Base-by-base conservation (phyloP, 2,329 filamentous ascomycete genomes). In the Pseudogymnoascus sp. region DNA sequence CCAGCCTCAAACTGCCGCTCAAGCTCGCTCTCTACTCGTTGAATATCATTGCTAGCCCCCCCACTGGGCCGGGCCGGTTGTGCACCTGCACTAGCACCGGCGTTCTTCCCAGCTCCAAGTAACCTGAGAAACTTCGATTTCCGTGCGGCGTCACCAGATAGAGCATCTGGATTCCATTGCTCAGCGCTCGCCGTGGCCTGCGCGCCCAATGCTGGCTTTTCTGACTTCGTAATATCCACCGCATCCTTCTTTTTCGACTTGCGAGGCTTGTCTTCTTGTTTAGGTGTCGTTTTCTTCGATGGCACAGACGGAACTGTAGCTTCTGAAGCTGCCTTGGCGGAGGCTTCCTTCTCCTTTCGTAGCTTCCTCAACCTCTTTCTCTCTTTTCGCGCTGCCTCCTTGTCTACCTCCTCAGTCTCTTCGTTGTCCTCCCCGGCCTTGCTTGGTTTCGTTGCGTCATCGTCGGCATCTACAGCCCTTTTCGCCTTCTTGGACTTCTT, bases 1-100 rank as follows among this genome's bases (percentile, higher is more conserved):
- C 75, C 73, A n/a, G 68, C 68, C 56, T 74, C 70, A 62, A 72
- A 76, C 61, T 76, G 75, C 59, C 67, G 69, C 65, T 75, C 74
- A 33, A 76, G 67, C 50, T 76, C 74, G 38, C 62, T 69, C 63
- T 76, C 68, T 13, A 73, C 67, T 46, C 69, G 69, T 13, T 63
- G 59, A 40, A 75, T 70, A 26, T 67, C 64, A 3, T 19, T 35
- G 17, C 29, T 15, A 26, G 33, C 35, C 3, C 33, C 33, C 15
- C 59, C 59, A 6, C 15, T 31, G 17, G 38, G 17, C 1, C 59
- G 40, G 1, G 62, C 65, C 9, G 61, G 64, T 7, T 63, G 64
- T 63, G 35, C 66, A 42, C 60, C 60, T 4, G 56, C 61, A 19
- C 15, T 19, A 21, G 46, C 44, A 7, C 23, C 63, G 2, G 40